phyloP scores from a whole-genome alignment of 139 green algal genomes.

The Tetraselmis striata region DNA sequence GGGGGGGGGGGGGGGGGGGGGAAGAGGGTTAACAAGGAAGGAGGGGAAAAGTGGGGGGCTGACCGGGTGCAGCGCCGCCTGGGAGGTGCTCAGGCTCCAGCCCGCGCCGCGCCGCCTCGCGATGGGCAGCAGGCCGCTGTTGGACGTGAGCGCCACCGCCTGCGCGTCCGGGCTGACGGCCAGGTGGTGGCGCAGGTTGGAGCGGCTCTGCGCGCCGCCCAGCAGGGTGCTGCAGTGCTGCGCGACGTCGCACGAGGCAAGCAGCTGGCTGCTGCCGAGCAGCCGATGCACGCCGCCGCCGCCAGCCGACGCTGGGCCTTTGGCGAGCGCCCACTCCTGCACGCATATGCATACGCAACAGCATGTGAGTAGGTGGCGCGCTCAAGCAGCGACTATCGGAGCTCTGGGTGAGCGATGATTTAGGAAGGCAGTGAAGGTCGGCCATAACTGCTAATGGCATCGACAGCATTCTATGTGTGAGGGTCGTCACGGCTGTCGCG shows the following conservation, averaged over 20 bases:
- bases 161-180: not conserved
- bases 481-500: no score
- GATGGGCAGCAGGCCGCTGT: not conserved
- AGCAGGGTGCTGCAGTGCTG: not conserved
- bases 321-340: not conserved
- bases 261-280: not conserved
- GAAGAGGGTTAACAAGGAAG: not conserved
- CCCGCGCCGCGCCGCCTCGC: not conserved
- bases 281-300: not conserved
- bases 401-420: no score
- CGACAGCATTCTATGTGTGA: no score
- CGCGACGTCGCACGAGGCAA: not conserved
- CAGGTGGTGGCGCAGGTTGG: not conserved
- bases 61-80: not conserved
- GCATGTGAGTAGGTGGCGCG: not conserved
- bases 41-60: no score
- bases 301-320: not conserved
- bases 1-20: no score
- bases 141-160: not conserved
- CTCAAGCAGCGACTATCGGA: no score
- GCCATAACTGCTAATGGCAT: no score
- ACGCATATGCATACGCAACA: not conserved
- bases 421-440: no score
- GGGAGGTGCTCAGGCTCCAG: not conserved
- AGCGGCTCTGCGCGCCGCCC: not conserved